These are phyloP conservation scores for Quercus tomentella DNA, from an alignment of 331 rosid species.

Conservation along the genomic window DNA sequence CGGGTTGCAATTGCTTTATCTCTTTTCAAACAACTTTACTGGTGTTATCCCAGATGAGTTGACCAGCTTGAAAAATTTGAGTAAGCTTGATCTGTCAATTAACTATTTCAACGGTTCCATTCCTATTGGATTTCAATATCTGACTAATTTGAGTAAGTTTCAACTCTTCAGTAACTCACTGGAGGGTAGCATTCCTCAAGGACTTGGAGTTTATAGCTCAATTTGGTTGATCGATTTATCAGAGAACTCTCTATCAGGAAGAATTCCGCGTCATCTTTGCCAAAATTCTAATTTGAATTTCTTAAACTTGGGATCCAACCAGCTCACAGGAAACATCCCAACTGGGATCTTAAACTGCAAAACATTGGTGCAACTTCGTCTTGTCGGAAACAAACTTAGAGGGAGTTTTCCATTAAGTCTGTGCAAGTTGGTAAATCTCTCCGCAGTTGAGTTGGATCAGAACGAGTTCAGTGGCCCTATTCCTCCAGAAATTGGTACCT, in stretches of 20 bases:
- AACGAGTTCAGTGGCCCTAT: conserved; percentile 78
- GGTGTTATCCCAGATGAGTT: conserved; percentile 80
- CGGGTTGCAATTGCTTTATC: conserved; percentile 60
- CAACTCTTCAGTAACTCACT: conserved; percentile 80
- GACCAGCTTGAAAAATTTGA: conserved; percentile 53
- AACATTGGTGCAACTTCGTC: conserved; percentile 63
- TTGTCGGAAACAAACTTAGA: conserved; percentile 56
- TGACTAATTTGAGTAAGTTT: conserved; percentile 54
- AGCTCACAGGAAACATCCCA: conserved; percentile 64
- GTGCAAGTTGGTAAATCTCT: conserved; percentile 63
- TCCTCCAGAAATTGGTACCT: conserved; percentile 56
- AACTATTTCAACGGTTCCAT: conserved; percentile 68
- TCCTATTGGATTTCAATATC: conserved; percentile 64
- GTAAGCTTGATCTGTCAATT: conserved; percentile 81
- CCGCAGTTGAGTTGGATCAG: conserved; percentile 67
- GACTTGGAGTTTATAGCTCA: conserved; percentile 57
- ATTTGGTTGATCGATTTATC: conserved; percentile 94
- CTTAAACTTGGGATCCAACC: conserved; percentile 65
- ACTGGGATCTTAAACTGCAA: conserved; percentile 51
- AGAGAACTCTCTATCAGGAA: conserved; percentile 58
- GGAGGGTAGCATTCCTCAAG: conserved; percentile 61
- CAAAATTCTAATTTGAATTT: conserved; percentile 49
- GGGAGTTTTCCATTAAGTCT: conserved; percentile 74
- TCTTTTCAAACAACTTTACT: conserved; percentile 74
- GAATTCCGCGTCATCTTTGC: conserved; percentile 76